Evolutionary conservation across 352 stramenopile species (phyloP).

Genomic region (Globisporangium mamillatum): DNA sequence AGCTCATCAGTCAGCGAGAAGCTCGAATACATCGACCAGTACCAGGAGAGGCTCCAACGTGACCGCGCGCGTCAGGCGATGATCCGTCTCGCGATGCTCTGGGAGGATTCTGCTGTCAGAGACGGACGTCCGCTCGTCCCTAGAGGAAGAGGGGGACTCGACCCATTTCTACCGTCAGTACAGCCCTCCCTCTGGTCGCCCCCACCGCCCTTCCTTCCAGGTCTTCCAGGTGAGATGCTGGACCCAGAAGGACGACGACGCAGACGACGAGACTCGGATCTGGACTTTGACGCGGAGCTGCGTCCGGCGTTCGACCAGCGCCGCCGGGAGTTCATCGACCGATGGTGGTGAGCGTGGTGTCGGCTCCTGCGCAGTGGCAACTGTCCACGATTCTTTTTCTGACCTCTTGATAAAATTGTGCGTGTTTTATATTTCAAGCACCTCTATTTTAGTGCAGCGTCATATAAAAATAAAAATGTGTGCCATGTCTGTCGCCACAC

Average conservation of each 20-base stretch:
- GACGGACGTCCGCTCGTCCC: neutral
- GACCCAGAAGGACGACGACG: neutral
- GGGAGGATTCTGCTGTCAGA: neutral
- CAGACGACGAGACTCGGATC: neutral
- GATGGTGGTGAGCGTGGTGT: neutral
- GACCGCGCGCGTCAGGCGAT: neutral
- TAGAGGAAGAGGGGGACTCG: neutral
- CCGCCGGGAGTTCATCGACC: neutral
- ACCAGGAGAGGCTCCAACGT: neutral
- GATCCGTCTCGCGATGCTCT: conserved; percentile 4
- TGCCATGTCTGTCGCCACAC: neutral
- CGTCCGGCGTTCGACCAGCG: conserved; percentile 4
- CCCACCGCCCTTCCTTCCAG: conserved; percentile 2
- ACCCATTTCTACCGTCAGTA: neutral
- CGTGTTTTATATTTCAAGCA: neutral
- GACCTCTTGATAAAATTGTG: neutral
- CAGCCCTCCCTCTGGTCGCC: conserved; percentile 2
- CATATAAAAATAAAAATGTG: neutral
- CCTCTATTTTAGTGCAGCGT: neutral
- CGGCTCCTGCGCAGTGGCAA: neutral
- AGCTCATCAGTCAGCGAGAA: neutral
- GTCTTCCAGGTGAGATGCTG: neutral
- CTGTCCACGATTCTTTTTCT: no score
- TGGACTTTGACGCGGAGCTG: conserved; percentile 6
- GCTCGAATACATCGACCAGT: neutral